Base-by-base conservation (phyloP, 371 early-diverging fungal species). In the Funneliformis caledonium region DNA sequence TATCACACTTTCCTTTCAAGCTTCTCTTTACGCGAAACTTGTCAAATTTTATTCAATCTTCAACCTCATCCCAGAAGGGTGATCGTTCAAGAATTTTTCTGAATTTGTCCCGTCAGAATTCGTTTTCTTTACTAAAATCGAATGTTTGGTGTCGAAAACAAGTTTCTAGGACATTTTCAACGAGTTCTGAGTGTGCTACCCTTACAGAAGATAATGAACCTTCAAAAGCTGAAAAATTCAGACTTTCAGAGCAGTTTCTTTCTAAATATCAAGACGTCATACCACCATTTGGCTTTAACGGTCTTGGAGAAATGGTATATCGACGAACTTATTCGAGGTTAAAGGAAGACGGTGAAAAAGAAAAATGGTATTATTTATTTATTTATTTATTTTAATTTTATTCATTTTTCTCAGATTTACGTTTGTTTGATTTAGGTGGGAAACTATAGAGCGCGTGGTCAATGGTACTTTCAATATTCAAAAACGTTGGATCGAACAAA, bases 291-390 rank as follows among this genome's bases (percentile, higher is more conserved):
- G 87, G 87, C 1, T 86, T 86, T 81, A 84, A 86, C 48, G 86
- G 87, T 12, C 85, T 86, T 33, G 87, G 87, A n/a, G 86, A 84
- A 68, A 75, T 86, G 2, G 87, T 86, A 48, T 86, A 86, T 67
- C 76, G 76, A n/a, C 80, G 87, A 45, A 86, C 86, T 3, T 86
- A 86, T 60, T 83, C 86, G 11, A 81, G 87, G 6, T 62, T 83
- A 14, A 85, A 86, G 72, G 33, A 45, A 12, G 72, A 84, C 19
- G 80, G 82, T 10, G 60, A 59, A n/a, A 56, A 81, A 56, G 87
- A 86, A 79, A 62, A 65, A 74, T 86, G 87, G 87, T 80, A 72
- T 2, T 37, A 37, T 37, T 37, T 37, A 9, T 6, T 60, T n/a
- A 42, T 22, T 26, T 43, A 26, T 26, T 6, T 31, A 61, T 14